phyloP scores from a whole-genome alignment of 2,329 filamentous ascomycete species.

The Albophoma yamanashiensis region DNA sequence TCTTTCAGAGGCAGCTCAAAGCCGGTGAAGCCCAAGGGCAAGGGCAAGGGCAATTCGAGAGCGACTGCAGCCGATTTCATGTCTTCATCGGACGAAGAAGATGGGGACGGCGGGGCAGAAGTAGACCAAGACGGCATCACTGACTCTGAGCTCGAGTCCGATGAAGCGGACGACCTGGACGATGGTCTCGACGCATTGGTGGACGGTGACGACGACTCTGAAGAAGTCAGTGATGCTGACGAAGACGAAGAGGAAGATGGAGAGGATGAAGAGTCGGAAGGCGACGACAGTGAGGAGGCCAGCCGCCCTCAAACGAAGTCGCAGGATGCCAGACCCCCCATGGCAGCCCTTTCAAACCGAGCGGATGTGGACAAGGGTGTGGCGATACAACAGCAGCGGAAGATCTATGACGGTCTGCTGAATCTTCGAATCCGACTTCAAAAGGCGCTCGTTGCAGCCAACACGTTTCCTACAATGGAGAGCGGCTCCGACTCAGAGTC shows the following conservation, averaged over 20 bases:
- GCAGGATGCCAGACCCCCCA: conserved; percentile 20
- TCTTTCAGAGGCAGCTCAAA: conserved; percentile 50
- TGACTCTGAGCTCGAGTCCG: conserved; percentile 25
- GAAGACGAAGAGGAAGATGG: conserved; percentile 24
- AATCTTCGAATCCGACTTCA: conserved; percentile 89
- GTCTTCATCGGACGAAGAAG: conserved; percentile 32
- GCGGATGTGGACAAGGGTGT: conserved; percentile 70
- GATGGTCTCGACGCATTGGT: conserved; percentile 24
- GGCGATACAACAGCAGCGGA: conserved; percentile 78
- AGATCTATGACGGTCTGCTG: conserved; percentile 76
- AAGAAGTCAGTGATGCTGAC: conserved; percentile 24
- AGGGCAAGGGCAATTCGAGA: conserved; percentile 22
- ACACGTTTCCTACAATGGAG: conserved; percentile 51
- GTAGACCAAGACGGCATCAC: conserved; percentile 21
- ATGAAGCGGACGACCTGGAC: conserved; percentile 25
- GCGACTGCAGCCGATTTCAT: conserved; percentile 48
- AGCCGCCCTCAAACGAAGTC: conserved; percentile 6
- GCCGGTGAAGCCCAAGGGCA: conserved; percentile 25
- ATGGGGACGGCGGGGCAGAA: conserved; percentile 18
- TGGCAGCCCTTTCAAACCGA: conserved; percentile 18
- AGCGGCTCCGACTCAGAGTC: conserved; percentile 25
- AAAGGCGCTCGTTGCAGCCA: conserved; percentile 75
- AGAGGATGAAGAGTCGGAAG: conserved; percentile 21
- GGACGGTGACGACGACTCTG: conserved; percentile 18
- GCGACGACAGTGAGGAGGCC: conserved; percentile 20